Evolutionary conservation across 2,329 filamentous ascomycete genomes (phyloP), one percentile per base, ranked within the genome.

Genomic region (Colletotrichum zoysiae): DNA sequence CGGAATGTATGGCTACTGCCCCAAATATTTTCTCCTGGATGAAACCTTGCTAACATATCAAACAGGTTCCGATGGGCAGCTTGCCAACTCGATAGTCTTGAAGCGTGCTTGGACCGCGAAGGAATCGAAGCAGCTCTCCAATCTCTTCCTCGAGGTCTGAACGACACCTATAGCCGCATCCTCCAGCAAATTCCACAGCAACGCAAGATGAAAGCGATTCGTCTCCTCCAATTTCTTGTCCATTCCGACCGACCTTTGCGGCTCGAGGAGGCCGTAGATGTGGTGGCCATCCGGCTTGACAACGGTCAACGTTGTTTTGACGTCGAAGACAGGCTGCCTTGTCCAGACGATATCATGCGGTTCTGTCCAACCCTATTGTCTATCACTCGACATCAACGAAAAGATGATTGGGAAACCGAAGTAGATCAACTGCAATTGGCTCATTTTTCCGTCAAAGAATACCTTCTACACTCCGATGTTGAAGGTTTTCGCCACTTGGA

Each of bases 171-270:
- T 5, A 11, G 62, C 20, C 48, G 62, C 2, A 59, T 67, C 7
- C 23, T 62, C 2, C 26, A 55, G 51, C 7, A 33, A 2, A 55
- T 55, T 12, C 51, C 51, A 55, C 16, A 35, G 9, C 26, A 35
- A 35, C 26, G 30, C 16, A 35, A 35, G 9, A 35, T 5, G 30
- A 55, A 35, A 55, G 51, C 51, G 16, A 74, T 74, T 2, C 75
- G 76, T 1, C 71, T 79, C 0, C 63, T 75, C 0, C 75, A 77
- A 44, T 78, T 79, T 55, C 69, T 79, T 1, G 40, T 77, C 0
- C 50, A 76, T 46, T 53, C 59, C 1, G 30, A 74, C n/a, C n/a
- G 67, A 23, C 76, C 77, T 48, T 48, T 78, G 3, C 61, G 0
- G 3, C n/a, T 76, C 0, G 1, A 20, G 1, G 75, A 77, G 59